Conservation (phyloP, 1,284 basidiomycete species). For the Schizophyllum amplum region DNA sequence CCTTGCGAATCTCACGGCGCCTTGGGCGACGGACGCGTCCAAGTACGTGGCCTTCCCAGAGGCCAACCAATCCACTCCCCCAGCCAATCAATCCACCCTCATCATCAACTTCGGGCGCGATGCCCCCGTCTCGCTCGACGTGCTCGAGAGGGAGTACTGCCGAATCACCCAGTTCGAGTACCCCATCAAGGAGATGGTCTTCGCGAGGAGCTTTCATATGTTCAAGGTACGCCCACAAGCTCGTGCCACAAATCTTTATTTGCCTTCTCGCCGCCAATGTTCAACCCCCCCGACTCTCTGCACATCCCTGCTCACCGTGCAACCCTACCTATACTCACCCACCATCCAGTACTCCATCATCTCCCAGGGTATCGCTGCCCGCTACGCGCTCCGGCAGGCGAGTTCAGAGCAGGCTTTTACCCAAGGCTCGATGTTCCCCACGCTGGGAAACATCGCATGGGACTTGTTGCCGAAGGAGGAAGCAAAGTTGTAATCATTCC, state of each 20-base stretch:
- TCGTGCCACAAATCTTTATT: neutral
- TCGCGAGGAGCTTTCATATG: slow-evolving; percentile 81
- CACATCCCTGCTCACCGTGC: too few species aligned
- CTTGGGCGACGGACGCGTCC: slow-evolving; percentile 61
- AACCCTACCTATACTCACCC: slow-evolving; percentile 1
- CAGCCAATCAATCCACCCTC: slow-evolving; percentile 3
- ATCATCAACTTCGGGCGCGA: slow-evolving; percentile 45
- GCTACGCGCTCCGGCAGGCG: slow-evolving; percentile 79
- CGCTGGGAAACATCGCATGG: slow-evolving; percentile 58
- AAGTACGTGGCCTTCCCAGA: slow-evolving; percentile 21
- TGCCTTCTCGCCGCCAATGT: neutral
- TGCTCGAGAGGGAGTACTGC: slow-evolving; percentile 75
- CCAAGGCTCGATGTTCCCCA: slow-evolving; percentile 50
- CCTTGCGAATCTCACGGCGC: slow-evolving; percentile 82
- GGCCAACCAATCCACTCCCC: slow-evolving; percentile 18
- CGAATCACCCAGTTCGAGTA: slow-evolving; percentile 49
- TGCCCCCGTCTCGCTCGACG: slow-evolving; percentile 65
- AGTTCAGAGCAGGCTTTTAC: slow-evolving; percentile 69
- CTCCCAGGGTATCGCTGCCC: slow-evolving; percentile 88
- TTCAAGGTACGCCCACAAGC: slow-evolving; percentile 50
- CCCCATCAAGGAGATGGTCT: slow-evolving; percentile 70
- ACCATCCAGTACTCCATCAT: slow-evolving; percentile 72
- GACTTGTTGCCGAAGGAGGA: slow-evolving; percentile 38
- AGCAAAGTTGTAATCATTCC: slow-evolving; percentile 28
- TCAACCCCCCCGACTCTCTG: neutral